Percentiles rank a stretch among this genome's conserved stretches.
These are phyloP conservation scores for Smallanthus sonchifolius DNA, from an alignment of 129 eudicot species.

Conservation along the genomic window DNA sequence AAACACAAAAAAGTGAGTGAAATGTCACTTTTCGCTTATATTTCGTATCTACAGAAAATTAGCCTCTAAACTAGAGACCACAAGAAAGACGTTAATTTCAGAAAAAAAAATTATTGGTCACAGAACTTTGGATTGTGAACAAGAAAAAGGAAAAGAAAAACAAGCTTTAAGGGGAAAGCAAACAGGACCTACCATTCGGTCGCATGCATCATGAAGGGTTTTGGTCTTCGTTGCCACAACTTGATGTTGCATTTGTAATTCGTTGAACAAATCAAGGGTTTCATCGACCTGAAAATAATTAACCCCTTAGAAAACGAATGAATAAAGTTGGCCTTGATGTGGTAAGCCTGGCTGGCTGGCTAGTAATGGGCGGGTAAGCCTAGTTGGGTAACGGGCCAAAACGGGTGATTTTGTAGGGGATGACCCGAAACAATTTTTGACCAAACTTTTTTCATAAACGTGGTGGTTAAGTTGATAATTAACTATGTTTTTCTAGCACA, in stretches of 20 bases:
- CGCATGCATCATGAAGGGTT: conserved; percentile 98
- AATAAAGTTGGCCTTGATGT: background rate
- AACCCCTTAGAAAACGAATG: too few relatives aligned
- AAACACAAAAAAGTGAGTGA: background rate
- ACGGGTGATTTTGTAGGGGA: background rate
- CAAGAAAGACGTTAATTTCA: background rate
- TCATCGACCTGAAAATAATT: conserved; percentile 74
- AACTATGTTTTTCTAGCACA: conserved; percentile 11
- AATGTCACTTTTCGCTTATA: background rate
- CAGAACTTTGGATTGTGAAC: background rate
- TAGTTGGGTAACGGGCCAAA: background rate
- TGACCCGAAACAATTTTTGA: background rate
- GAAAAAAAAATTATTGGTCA: background rate
- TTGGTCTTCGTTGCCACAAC: conserved; percentile 94
- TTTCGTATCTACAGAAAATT: background rate
- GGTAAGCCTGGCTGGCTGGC: background rate
- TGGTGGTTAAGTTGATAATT: conserved; percentile 7
- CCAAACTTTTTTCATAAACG: background rate
- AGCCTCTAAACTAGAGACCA: background rate
- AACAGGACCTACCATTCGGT: conserved; percentile 62
- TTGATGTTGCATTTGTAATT: conserved; percentile 91
- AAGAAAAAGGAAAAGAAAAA: background rate
- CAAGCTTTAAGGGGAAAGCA: conserved; percentile 11
- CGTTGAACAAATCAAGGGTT: conserved; percentile 91
- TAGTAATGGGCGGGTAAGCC: background rate